phyloP scores from a whole-genome alignment of 108 stramenopile genomes.

The Cyclotella sp. region DNA sequence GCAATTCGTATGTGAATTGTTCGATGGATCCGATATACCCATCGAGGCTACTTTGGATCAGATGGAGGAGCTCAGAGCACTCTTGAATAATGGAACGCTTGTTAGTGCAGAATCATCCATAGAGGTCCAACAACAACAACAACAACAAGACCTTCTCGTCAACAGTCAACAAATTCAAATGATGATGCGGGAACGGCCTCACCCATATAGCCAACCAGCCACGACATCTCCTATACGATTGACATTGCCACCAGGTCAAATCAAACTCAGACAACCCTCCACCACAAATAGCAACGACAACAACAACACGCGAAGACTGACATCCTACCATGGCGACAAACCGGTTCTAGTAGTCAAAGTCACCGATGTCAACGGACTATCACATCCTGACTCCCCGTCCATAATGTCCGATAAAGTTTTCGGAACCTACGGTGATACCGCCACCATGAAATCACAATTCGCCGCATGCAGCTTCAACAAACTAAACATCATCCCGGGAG shows the following conservation, averaged over 20 bases:
- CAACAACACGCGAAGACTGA: background rate
- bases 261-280: background rate
- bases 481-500: conserved; percentile 21
- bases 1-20: conserved; percentile 7
- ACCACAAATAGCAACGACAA: background rate
- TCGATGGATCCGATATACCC: conserved; percentile 4
- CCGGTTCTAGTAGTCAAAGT: conserved; percentile 32
- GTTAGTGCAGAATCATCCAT: conserved; percentile 5
- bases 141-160: background rate
- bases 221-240: background rate
- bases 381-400: conserved; percentile 5
- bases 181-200: conserved; percentile 6
- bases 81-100: conserved; percentile 14
- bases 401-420: conserved; percentile 44
- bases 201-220: background rate
- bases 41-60: background rate
- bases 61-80: background rate
- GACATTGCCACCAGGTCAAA: conserved; percentile 13
- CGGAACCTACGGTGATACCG: conserved; percentile 40
- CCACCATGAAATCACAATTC: conserved; percentile 45
- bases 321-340: conserved; percentile 20
- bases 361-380: conserved; percentile 17
- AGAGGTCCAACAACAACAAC: background rate
- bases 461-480: conserved; percentile 38
- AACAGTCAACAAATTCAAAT: background rate